Percentiles rank a stretch among this genome's conserved stretches.
Conservation (phyloP, 345 rosid genomes). For the Arabis alpina region DNA sequence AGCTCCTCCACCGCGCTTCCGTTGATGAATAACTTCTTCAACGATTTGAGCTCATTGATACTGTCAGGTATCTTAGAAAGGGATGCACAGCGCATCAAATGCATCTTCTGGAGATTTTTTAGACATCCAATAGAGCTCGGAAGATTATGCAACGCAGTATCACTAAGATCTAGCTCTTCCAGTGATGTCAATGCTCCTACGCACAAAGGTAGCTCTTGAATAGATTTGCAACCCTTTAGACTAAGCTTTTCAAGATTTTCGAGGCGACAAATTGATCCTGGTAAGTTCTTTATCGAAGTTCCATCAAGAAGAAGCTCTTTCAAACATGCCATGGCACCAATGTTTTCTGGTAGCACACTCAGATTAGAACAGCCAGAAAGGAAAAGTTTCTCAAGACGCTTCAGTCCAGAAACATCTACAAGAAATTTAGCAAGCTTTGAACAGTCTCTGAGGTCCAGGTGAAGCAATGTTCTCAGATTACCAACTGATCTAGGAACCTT, state of each 20-base stretch:
- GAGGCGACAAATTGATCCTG: slow-evolving; percentile 21
- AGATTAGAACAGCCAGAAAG: slow-evolving; percentile 45
- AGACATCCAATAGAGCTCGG: slow-evolving; percentile 26
- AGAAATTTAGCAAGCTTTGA: slow-evolving; percentile 36
- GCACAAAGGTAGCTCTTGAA: slow-evolving; percentile 26
- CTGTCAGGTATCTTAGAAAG: slow-evolving; percentile 31
- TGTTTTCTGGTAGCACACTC: slow-evolving; percentile 37
- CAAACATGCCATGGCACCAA: slow-evolving; percentile 32
- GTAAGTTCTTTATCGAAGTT: slow-evolving; percentile 32
- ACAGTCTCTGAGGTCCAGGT: slow-evolving; percentile 35
- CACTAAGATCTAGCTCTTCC: slow-evolving; percentile 24
- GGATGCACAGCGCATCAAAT: slow-evolving; percentile 21
- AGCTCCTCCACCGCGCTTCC: slow-evolving; percentile 30
- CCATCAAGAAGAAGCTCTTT: slow-evolving; percentile 43
- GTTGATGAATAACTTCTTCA: slow-evolving; percentile 26
- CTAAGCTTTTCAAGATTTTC: slow-evolving; percentile 33
- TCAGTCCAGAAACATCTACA: slow-evolving; percentile 41
- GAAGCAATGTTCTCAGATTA: slow-evolving; percentile 24
- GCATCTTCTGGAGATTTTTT: slow-evolving; percentile 31
- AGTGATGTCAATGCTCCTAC: slow-evolving; percentile 27
- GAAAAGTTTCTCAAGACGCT: slow-evolving; percentile 37
- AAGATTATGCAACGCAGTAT: slow-evolving; percentile 31
- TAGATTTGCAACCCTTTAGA: slow-evolving; percentile 23
- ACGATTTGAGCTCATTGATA: slow-evolving; percentile 29
- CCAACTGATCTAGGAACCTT: slow-evolving; percentile 38